Evolutionary conservation across 306 rosid species (phyloP).

Genomic region (Cucumis hystrix): DNA sequence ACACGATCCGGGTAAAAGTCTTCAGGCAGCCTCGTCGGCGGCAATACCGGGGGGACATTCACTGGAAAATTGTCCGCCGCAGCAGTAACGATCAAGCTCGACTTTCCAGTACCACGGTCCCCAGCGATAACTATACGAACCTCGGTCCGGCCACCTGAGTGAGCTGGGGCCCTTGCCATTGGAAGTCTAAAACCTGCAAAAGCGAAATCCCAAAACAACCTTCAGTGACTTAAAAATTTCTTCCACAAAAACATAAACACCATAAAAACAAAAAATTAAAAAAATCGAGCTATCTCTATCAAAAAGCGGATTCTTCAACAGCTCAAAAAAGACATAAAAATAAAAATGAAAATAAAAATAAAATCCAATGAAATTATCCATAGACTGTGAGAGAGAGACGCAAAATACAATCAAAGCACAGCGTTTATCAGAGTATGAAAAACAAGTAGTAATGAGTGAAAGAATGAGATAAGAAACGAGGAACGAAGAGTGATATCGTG

Average conservation of each 20-base stretch:
- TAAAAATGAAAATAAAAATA: neutral
- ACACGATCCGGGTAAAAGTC: conserved; percentile 88
- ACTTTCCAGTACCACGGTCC: conserved; percentile 79
- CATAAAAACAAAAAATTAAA: neutral
- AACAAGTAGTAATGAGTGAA: neutral
- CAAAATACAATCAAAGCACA: neutral
- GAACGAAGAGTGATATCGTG: neutral
- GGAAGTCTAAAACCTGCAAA: conserved; percentile 13
- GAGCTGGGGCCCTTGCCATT: conserved; percentile 54
- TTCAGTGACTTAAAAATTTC: conserved; percentile 8
- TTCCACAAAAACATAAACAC: neutral
- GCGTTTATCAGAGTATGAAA: neutral
- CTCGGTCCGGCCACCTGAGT: conserved; percentile 36
- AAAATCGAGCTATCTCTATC: neutral
- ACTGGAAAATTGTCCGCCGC: conserved; percentile 67
- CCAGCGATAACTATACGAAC: conserved; percentile 94
- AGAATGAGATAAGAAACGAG: neutral
- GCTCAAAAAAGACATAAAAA: neutral
- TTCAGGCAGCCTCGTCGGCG: conserved; percentile 75
- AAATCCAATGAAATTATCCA: neutral
- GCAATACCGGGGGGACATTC: conserved; percentile 66
- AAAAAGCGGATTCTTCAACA: neutral
- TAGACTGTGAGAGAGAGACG: neutral
- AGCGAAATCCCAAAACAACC: conserved; percentile 13
- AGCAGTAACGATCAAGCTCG: conserved; percentile 81